Base-by-base conservation (phyloP, 805 yeast species). In the Metschnikowia cubensis region DNA sequence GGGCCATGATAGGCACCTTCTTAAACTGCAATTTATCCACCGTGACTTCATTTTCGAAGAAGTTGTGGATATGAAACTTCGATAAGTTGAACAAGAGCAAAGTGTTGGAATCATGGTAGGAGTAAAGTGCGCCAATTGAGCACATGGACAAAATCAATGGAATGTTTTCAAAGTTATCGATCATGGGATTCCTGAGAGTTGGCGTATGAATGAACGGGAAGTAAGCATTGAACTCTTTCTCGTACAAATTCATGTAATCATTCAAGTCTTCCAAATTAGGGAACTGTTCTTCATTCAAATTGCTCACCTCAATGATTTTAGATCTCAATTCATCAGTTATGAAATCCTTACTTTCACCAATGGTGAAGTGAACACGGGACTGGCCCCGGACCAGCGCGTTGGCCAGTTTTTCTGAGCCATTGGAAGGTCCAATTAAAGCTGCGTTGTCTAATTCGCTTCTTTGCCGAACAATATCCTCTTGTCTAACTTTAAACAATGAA, bases 61-160 rank as follows among this genome's bases (percentile, higher is more conserved):
- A 81, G 53, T 79, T 79, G 61, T 85, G 89, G 49, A 86, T 80
- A 55, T 84, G 80, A 49, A 72, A 79, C 60, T 87, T 79, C 15
- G 88, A 77, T 51, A 87, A 76, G 60, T 84, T 84, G 64, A 84
- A 85, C 50, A 87, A 67, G 8, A 86, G 71, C 58, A 85, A 75
- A 0, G 96, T 87, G 61, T 87, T 87, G 35, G 84, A 70, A 32
- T 89, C 86, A 60, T 87, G 90, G 68, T 86, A 89, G 0, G 89
- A 82, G 60, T 87, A 89, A 20, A 91, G 74, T 0, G 97, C 96
- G 39, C 98, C 98, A 50, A 91, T 81, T 14, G 96, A 85, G 1
- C 94, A 86, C 80, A 90, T 86, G 2, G 95, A 82, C 48, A 90
- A 70, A 5, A 89, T 64, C 42, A 91, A 73, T 2, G 96, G 91